These are phyloP conservation scores for Anisogramma anomala DNA, from an alignment of 2,329 filamentous ascomycete species.

Conservation along the genomic window DNA sequence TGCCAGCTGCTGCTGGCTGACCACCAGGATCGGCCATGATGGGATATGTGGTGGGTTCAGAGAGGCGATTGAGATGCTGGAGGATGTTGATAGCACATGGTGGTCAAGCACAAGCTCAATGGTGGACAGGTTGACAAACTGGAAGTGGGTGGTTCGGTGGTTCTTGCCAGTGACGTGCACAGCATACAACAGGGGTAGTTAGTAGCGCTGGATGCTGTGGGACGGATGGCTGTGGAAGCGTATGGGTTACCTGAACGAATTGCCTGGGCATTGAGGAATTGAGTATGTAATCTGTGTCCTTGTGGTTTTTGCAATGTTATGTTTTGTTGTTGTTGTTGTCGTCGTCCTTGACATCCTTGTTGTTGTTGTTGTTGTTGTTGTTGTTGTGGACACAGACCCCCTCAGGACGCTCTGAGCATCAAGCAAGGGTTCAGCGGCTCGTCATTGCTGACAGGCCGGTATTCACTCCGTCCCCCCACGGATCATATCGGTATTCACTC, in stretches of 20 bases:
- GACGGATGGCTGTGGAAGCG: no score
- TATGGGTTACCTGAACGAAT: no score
- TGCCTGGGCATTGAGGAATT: no score
- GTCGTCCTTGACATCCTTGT: not conserved
- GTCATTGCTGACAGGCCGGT: constrained; percentile 13
- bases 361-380: not conserved
- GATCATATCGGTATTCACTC: no score
- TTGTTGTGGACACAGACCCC: not conserved
- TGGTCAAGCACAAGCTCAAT: constrained; percentile 3
- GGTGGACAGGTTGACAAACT: constrained; percentile 8
- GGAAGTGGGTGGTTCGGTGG: not conserved
- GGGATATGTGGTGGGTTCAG: not conserved
- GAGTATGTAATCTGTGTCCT: no score
- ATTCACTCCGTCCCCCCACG: constrained; percentile 7
- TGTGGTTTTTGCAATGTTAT: no score
- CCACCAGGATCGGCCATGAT: constrained; percentile 14
- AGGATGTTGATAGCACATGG: not conserved
- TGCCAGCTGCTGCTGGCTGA: constrained; percentile 5
- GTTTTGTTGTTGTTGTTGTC: no score
- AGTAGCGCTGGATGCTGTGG: no score
- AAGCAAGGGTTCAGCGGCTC: constrained; percentile 12
- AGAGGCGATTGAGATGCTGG: constrained; percentile 4
- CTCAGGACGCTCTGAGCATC: no score
- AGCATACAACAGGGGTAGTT: constrained; percentile 1
- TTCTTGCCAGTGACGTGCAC: constrained; percentile 1